Evolutionary conservation across 2,329 filamentous ascomycete species (phyloP).

Genomic region (Tetracladium maxilliforme): DNA sequence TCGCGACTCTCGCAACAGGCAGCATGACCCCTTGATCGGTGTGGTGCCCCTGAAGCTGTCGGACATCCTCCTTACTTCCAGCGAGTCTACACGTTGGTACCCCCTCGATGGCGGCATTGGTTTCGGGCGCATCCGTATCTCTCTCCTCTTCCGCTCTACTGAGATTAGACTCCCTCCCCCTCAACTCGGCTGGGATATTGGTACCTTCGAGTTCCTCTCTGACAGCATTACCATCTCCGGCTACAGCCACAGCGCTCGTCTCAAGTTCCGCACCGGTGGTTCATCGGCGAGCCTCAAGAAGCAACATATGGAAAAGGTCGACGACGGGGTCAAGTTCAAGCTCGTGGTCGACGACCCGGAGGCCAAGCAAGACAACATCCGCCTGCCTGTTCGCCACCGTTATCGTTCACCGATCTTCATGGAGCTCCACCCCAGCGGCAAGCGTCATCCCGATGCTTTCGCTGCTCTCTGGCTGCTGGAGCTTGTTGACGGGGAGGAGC

Average conservation of each 20-base stretch:
- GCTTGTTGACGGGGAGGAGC: constrained; percentile 64
- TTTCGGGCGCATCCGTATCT: constrained; percentile 80
- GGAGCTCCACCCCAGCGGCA: constrained; percentile 60
- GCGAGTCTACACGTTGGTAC: constrained; percentile 77
- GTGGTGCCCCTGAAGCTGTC: constrained; percentile 80
- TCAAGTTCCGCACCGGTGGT: constrained; percentile 77
- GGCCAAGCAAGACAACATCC: too few species aligned
- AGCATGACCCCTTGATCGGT: constrained; percentile 90
- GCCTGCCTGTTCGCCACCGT: constrained; percentile 77
- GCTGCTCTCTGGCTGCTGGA: constrained; percentile 78
- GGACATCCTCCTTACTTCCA: constrained; percentile 75
- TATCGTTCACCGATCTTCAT: constrained; percentile 85
- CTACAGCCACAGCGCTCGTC: constrained; percentile 48
- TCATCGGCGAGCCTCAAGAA: too few species aligned
- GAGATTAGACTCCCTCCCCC: constrained; percentile 73
- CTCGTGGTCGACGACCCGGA: constrained; percentile 26
- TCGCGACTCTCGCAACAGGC: constrained; percentile 73
- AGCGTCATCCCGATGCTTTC: constrained; percentile 59
- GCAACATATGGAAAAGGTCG: constrained; percentile 4
- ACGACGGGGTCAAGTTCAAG: constrained; percentile 25
- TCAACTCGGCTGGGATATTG: constrained; percentile 88
- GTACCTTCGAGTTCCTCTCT: constrained; percentile 78
- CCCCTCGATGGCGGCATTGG: constrained; percentile 91
- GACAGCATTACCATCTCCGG: constrained; percentile 50
- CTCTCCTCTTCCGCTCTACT: constrained; percentile 76